These are phyloP conservation scores for Sanghuangporus baumii DNA, from an alignment of 1,284 basidiomycete species.

Conservation along the genomic window DNA sequence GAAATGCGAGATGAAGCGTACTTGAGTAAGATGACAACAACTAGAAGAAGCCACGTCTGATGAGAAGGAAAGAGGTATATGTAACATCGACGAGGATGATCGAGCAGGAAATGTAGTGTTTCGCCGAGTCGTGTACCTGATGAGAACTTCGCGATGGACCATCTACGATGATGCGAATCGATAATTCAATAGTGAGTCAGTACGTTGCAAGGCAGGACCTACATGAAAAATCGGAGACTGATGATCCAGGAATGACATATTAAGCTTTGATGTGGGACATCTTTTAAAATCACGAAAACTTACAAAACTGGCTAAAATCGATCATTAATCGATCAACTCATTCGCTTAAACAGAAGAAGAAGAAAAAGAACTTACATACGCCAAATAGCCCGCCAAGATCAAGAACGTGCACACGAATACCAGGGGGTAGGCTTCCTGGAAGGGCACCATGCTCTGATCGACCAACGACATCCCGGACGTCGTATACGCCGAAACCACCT, in stretches of 20 bases:
- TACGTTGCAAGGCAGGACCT: not conserved
- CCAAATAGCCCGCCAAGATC: slow-evolving; percentile 89
- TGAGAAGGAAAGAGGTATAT: slow-evolving; percentile 93
- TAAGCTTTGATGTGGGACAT: not conserved
- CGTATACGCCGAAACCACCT: slow-evolving; percentile 85
- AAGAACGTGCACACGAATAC: slow-evolving; percentile 62
- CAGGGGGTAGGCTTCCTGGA: slow-evolving; percentile 82
- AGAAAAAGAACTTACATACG: slow-evolving; percentile 61
- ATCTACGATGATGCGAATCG: slow-evolving; percentile 40
- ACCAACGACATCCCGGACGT: slow-evolving; percentile 87
- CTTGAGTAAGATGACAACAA: slow-evolving; percentile 65
- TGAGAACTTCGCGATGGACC: slow-evolving; percentile 65
- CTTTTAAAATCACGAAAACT: slow-evolving; percentile 27
- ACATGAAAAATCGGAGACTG: slow-evolving; percentile 20
- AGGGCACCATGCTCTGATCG: slow-evolving; percentile 87
- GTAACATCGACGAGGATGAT: slow-evolving; percentile 95
- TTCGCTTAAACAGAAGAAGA: not conserved
- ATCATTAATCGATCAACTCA: slow-evolving; percentile 2
- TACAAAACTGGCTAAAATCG: slow-evolving; percentile 39
- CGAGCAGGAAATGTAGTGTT: slow-evolving; percentile 89
- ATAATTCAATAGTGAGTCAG: not conserved
- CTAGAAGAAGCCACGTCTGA: slow-evolving; percentile 90
- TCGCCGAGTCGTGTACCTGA: slow-evolving; percentile 60
- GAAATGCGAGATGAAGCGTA: slow-evolving; percentile 30
- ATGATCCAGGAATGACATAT: not conserved